Evolutionary conservation across 1,284 basidiomycete genomes (phyloP), one percentile per base, ranked within the genome.

Genomic region (Malassezia sp.): DNA sequence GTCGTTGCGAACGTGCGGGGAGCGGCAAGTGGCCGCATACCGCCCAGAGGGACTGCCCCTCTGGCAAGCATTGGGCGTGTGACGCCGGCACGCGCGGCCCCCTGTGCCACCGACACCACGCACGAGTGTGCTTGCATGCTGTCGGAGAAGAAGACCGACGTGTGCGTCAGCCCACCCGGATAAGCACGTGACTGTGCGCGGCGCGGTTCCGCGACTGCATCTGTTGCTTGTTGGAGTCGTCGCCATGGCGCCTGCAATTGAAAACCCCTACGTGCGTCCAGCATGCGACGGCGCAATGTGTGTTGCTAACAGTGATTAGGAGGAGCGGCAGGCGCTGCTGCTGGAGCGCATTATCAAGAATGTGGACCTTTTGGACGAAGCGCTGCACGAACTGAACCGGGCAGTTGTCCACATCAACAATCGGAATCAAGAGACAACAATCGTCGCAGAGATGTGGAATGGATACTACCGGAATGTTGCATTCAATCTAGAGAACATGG

Each of bases 331-430:
- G 69, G 85, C 84, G 26, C 80, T 88, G 29, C 77, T 91, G 26
- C 76, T 91, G 3, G 85, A 89, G 61, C 78, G 88, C 22, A 90
- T 93, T 56, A 75, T 88, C 30, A 89, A 88, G 72, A 91, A 87
- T 60, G 80, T 84, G 9, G 86, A 88, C 55, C 61, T 82, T 72
- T 36, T 60, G 24, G 60, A 42, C 42, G 45, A 57, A 29, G 55
- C 41, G 31, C 60, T 48, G 38, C 70, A 79, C n/a, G 85, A 88
- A 63, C 75, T 88, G 44, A 85, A 85, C 62, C 79, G 81, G 52
- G 83, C 80, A 52, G 72, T 85, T 49, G 80, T 54, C n/a, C 58
- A 67, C 38, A 67, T 69, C 54, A 69, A 69, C 53, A 56, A 57
- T 21, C 61, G 62, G 40, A 69, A 69, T 27, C 56, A 61, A 44